Evolutionary conservation across 2,329 filamentous ascomycete species (phyloP).

Genomic region (Nannizzia gypsea): DNA sequence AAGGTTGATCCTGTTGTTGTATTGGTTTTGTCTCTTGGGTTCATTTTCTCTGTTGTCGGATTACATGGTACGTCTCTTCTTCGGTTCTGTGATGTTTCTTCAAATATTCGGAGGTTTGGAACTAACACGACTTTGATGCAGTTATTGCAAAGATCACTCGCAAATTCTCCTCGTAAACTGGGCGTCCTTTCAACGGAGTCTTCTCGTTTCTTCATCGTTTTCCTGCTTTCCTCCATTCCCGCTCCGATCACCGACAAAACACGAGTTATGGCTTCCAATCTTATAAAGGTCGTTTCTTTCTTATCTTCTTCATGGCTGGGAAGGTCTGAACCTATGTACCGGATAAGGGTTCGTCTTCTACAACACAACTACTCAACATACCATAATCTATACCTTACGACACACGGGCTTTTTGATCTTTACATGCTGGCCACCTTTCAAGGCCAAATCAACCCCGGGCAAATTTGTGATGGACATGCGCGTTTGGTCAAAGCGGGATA

Average conservation of each 20-base stretch:
- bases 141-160: constrained; percentile 93
- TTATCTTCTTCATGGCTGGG: background rate
- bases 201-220: background rate
- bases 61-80: constrained; percentile 71
- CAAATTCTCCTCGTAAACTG: constrained; percentile 52
- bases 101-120: background rate
- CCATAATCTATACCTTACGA: background rate
- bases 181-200: background rate
- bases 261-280: background rate
- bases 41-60: constrained; percentile 97
- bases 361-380: background rate
- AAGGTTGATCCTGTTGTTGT: constrained; percentile 98
- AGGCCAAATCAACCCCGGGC: background rate
- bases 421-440: background rate
- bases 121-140: constrained; percentile 27
- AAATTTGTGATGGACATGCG: background rate
- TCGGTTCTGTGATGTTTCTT: background rate
- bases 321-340: background rate
- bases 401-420: background rate
- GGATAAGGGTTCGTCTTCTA: background rate
- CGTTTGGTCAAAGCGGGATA: background rate
- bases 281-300: background rate
- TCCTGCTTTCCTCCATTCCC: background rate
- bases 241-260: background rate
- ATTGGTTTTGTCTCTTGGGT: constrained; percentile 87